Evolutionary conservation across 2,329 filamentous ascomycete genomes (phyloP).

Genomic region (Colletotrichum sp.): DNA sequence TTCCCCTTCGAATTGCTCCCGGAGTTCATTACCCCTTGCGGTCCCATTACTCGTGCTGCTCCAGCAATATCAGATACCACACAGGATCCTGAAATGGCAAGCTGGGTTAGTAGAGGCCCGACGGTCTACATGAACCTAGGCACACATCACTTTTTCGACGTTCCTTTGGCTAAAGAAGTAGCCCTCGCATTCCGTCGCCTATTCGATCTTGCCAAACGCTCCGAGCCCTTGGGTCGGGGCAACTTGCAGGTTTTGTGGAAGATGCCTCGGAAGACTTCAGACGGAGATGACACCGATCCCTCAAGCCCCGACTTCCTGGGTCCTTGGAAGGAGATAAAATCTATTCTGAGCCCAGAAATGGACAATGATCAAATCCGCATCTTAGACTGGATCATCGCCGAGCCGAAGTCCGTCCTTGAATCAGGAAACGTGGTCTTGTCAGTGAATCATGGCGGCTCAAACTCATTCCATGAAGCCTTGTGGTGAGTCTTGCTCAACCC

Average conservation of each 20-base stretch:
- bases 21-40: not conserved
- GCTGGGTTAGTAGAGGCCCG: not conserved
- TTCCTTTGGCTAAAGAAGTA: slow-evolving; percentile 16
- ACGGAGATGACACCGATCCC: not conserved
- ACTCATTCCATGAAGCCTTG: slow-evolving; percentile 44
- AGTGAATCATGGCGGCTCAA: slow-evolving; percentile 53
- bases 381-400: slow-evolving; percentile 42
- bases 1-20: not conserved
- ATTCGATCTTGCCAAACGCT: not conserved
- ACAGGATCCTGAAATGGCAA: not conserved
- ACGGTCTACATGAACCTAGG: slow-evolving; percentile 23
- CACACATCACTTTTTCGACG: slow-evolving; percentile 25
- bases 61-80: not conserved
- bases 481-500: slow-evolving; percentile 25
- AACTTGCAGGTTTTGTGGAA: slow-evolving; percentile 44
- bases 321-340: slow-evolving; percentile 16
- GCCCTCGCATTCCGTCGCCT: slow-evolving; percentile 5
- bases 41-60: not conserved
- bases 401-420: slow-evolving; percentile 41
- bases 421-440: slow-evolving; percentile 42
- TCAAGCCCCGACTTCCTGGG: not conserved
- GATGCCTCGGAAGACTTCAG: slow-evolving; percentile 24
- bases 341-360: slow-evolving; percentile 29
- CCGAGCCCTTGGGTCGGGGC: not conserved
- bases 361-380: slow-evolving; percentile 38